Evolutionary conservation across 495 filamentous ascomycete species (phyloP).

Genomic region (Tetracladium marchalianum): DNA sequence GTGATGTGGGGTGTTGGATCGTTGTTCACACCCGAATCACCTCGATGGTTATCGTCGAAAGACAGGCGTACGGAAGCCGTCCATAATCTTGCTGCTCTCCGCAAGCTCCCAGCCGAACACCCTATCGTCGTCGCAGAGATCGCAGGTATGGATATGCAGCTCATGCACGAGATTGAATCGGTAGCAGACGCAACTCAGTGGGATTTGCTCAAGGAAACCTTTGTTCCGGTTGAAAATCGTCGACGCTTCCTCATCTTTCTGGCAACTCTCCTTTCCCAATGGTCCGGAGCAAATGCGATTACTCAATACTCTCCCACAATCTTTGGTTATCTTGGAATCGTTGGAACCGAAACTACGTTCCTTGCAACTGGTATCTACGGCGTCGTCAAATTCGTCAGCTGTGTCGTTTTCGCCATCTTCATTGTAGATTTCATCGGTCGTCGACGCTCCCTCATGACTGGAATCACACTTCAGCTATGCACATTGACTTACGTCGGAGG

Average conservation of each 20-base stretch:
- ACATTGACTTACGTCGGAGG: too few relatives aligned
- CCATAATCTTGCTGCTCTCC: constrained; percentile 7
- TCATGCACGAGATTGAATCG: too few relatives aligned
- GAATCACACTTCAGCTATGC: too few relatives aligned
- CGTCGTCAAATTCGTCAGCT: constrained; percentile 31
- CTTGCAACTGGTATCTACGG: constrained; percentile 47
- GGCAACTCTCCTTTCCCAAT: constrained; percentile 45
- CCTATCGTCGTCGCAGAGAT: constrained; percentile 10
- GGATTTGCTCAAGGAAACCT: neutral
- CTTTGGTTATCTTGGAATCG: constrained; percentile 38
- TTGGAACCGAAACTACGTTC: constrained; percentile 30
- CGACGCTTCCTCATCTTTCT: constrained; percentile 33
- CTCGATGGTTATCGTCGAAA: constrained; percentile 14
- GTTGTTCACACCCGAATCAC: constrained; percentile 15
- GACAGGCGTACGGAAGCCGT: constrained; percentile 7
- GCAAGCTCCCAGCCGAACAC: neutral
- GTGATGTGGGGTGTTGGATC: constrained; percentile 10
- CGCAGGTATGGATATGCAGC: constrained; percentile 10
- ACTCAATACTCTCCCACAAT: constrained; percentile 43
- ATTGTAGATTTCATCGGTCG: constrained; percentile 16
- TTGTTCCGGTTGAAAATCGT: constrained; percentile 2
- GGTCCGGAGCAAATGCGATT: constrained; percentile 40
- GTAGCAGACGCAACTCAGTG: too few relatives aligned
- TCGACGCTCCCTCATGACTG: constrained; percentile 9
- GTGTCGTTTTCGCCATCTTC: constrained; percentile 10